These are phyloP conservation scores for Xylariaceae sp. DNA, from an alignment of 2,329 filamentous ascomycete genomes.

Conservation along the genomic window DNA sequence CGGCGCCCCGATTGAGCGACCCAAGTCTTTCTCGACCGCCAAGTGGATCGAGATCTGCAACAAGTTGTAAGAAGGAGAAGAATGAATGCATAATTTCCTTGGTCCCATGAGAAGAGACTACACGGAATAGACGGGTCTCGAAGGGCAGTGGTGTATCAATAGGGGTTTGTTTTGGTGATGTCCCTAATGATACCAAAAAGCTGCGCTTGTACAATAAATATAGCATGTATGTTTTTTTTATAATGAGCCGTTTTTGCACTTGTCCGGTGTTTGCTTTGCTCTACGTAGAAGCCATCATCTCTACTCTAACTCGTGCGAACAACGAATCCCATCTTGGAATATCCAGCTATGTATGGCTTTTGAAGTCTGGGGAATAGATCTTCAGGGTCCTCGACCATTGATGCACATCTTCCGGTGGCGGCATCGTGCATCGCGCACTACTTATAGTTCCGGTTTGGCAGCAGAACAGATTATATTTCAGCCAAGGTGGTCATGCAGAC, in stretches of 20 bases:
- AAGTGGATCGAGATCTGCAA: slow-evolving; percentile 93
- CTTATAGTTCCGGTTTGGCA: too few species aligned
- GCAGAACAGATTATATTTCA: too few species aligned
- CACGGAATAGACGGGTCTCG: slow-evolving; percentile 26
- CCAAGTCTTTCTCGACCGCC: slow-evolving; percentile 98
- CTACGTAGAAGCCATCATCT: too few species aligned
- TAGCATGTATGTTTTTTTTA: slow-evolving; percentile 15
- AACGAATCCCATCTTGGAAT: too few species aligned
- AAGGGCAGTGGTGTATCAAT: slow-evolving; percentile 25
- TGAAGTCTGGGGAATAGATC: too few species aligned
- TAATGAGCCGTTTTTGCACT: too few species aligned
- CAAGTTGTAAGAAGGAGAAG: slow-evolving; percentile 71
- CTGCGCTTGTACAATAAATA: slow-evolving; percentile 29
- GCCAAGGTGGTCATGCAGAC: too few species aligned
- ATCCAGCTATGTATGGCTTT: too few species aligned
- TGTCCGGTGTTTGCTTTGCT: too few species aligned
- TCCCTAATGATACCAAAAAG: slow-evolving; percentile 30
- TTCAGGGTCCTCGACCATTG: background rate
- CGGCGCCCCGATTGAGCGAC: slow-evolving; percentile 94
- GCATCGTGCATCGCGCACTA: background rate
- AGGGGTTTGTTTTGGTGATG: slow-evolving; percentile 22
- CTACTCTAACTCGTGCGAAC: too few species aligned
- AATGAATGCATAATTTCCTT: slow-evolving; percentile 2
- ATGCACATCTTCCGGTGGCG: background rate
- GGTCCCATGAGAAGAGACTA: slow-evolving; percentile 20